These are phyloP conservation scores for Bathelium albidoporum DNA, from an alignment of 495 filamentous ascomycete genomes.

Conservation along the genomic window DNA sequence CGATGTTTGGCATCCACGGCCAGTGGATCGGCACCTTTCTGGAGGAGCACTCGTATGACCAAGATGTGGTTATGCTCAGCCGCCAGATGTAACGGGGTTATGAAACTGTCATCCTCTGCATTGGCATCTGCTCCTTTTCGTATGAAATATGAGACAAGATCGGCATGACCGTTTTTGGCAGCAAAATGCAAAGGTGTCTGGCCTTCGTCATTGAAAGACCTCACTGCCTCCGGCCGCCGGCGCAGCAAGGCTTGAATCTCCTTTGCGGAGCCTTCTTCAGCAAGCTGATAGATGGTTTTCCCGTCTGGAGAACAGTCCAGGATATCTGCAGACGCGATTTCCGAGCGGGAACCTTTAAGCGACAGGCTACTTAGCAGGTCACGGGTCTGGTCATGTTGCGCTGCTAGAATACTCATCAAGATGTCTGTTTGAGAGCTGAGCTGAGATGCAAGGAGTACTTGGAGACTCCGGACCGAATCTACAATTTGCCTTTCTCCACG, in stretches of 20 bases:
- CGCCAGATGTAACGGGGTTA: neutral
- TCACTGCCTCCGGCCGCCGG: neutral
- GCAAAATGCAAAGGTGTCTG: neutral
- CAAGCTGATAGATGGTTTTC: neutral
- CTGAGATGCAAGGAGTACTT: neutral
- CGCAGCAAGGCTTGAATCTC: neutral
- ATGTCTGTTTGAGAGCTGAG: neutral
- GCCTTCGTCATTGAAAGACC: neutral
- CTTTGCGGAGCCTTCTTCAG: neutral
- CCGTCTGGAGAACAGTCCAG: neutral
- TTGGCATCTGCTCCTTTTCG: conserved; percentile 14
- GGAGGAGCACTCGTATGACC: neutral
- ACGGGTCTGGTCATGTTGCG: neutral
- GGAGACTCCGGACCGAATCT: neutral
- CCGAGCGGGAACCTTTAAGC: neutral
- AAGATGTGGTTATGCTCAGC: neutral
- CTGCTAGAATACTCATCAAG: neutral
- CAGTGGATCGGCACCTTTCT: neutral
- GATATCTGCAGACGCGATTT: neutral
- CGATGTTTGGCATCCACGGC: neutral
- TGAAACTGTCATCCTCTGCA: conserved; percentile 3
- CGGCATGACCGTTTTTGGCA: conserved; percentile 5
- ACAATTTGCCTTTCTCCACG: neutral
- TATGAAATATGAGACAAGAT: conserved; percentile 15
- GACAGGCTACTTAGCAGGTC: neutral